These are phyloP conservation scores for Psilocybe sp. DNA, from an alignment of 768 basidiomycete genomes.

Conservation along the genomic window DNA sequence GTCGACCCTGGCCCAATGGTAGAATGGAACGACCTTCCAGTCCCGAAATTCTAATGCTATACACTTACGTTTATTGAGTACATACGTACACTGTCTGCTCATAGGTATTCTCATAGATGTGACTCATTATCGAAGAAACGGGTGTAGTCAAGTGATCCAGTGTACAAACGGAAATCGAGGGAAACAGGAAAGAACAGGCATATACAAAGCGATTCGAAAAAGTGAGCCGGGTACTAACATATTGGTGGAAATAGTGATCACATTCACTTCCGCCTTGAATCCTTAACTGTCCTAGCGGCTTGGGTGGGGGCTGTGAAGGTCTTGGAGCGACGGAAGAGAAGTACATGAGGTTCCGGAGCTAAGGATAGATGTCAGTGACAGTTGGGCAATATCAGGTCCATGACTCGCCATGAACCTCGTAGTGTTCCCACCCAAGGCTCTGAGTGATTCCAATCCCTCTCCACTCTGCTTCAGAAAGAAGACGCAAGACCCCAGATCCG, in stretches of 20 bases:
- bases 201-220: constrained; percentile 1
- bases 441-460: constrained; percentile 95
- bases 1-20: constrained; percentile 65
- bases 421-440: constrained; percentile 95
- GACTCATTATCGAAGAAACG: no score
- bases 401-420: constrained; percentile 86
- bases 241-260: no score
- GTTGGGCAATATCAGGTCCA: not conserved
- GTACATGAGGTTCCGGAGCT: constrained; percentile 93
- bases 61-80: not conserved
- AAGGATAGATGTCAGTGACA: constrained; percentile 4
- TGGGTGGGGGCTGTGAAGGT: constrained; percentile 58
- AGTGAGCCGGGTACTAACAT: not conserved
- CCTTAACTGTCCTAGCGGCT: constrained; percentile 27
- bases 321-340: constrained; percentile 85
- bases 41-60: constrained; percentile 12
- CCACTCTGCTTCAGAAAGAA: constrained; percentile 90
- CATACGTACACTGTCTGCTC: not conserved
- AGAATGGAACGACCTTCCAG: constrained; percentile 73
- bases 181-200: constrained; percentile 10
- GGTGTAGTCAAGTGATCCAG: not conserved
- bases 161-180: not conserved
- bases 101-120: no score
- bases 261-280: constrained; percentile 39
- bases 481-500: constrained; percentile 70